A percentile compares a stretch with the other conserved stretches of the same genome.
phyloP scores from a whole-genome alignment of 2,329 filamentous ascomycete genomes.

The Cladosporium sp. region DNA sequence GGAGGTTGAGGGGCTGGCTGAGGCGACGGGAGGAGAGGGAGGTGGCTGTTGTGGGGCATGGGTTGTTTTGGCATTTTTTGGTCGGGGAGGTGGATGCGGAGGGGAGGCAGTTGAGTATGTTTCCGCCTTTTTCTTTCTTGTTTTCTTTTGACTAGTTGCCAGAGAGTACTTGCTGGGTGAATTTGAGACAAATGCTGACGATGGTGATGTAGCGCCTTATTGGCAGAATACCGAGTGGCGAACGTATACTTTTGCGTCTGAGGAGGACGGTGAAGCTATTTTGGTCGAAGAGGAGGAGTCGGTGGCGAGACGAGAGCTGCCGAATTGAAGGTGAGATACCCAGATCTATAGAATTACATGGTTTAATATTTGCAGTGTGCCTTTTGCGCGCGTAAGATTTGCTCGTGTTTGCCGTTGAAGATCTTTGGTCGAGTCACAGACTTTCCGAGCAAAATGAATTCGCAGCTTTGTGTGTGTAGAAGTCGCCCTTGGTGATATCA shows the following conservation, averaged over 20 bases:
- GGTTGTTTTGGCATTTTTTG: constrained; percentile 19
- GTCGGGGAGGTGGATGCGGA: constrained; percentile 18
- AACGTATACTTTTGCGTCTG: constrained; percentile 16
- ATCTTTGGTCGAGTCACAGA: too few species aligned
- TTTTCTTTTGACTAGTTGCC: too few species aligned
- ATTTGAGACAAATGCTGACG: not conserved
- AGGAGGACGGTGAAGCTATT: constrained; percentile 11
- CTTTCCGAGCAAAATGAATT: too few species aligned
- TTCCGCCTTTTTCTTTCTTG: not conserved
- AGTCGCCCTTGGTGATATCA: too few species aligned
- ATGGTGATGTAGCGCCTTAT: constrained; percentile 1
- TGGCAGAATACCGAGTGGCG: constrained; percentile 22
- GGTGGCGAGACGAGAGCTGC: not conserved
- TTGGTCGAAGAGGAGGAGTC: constrained; percentile 16
- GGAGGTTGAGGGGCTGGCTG: constrained; percentile 14
- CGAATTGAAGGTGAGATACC: not conserved
- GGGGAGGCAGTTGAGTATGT: constrained; percentile 11
- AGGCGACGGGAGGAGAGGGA: constrained; percentile 16
- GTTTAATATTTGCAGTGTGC: too few species aligned
- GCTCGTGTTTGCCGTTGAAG: too few species aligned
- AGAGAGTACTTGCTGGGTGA: not conserved
- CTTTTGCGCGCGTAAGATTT: too few species aligned
- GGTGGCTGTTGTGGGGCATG: constrained; percentile 20
- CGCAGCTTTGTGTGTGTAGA: too few species aligned
- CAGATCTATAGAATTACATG: too few species aligned